Percentiles rank a stretch among this genome's conserved stretches.
Evolutionary conservation across 371 early-diverging fungal genomes (phyloP).

Genomic region (Encephalitozoon cuniculi): DNA sequence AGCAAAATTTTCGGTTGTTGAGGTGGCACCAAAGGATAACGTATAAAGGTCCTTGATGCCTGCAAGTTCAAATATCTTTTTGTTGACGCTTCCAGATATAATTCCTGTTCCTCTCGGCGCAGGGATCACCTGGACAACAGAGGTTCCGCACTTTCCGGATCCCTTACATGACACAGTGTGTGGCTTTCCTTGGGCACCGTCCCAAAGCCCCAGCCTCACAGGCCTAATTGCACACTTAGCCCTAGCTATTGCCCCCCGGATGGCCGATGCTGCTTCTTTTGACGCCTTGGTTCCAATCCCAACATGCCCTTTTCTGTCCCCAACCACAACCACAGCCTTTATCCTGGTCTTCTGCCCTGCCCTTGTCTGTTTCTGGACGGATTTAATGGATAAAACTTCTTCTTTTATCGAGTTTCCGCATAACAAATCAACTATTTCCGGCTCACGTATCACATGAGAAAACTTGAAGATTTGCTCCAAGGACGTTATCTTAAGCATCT

Average conservation of each 20-base stretch:
- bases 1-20: conserved; percentile 84
- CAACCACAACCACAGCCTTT: conserved; percentile 97
- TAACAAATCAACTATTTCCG: conserved; percentile 93
- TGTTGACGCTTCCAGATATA: conserved; percentile 86
- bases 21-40: conserved; percentile 75
- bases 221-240: conserved; percentile 95
- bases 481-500: conserved; percentile 60
- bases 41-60: conserved; percentile 97
- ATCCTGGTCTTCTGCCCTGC: conserved; percentile 98
- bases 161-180: conserved; percentile 97
- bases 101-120: conserved; percentile 98
- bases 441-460: conserved; percentile 96
- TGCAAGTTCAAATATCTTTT: conserved; percentile 90
- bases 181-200: conserved; percentile 82
- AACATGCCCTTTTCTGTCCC: conserved; percentile 90
- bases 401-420: conserved; percentile 78
- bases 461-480: conserved; percentile 88
- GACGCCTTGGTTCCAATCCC: conserved; percentile 97
- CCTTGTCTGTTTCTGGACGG: conserved; percentile 98
- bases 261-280: conserved; percentile 95
- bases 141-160: conserved; percentile 96
- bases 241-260: conserved; percentile 90
- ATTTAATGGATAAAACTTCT: conserved; percentile 96
- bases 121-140: conserved; percentile 80
- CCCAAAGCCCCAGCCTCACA: conserved; percentile 97